Percentiles rank a stretch among this genome's conserved stretches.
These are phyloP conservation scores for Pseudozyma tsukubaensis DNA, from an alignment of 1,284 basidiomycete species.

Conservation along the genomic window DNA sequence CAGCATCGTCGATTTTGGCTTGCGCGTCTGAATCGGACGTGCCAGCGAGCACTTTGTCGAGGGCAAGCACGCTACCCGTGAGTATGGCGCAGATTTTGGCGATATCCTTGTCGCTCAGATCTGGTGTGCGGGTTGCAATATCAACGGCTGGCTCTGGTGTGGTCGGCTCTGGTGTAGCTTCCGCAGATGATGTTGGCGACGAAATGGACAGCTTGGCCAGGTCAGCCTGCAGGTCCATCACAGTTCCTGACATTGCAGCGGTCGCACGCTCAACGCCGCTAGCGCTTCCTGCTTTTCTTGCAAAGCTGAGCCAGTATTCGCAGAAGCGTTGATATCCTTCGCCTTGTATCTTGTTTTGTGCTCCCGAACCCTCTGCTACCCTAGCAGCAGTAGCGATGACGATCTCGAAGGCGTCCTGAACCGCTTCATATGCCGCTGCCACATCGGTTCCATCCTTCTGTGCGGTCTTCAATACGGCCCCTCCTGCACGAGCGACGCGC, in stretches of 20 bases:
- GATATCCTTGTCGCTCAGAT: slow-evolving; percentile 21
- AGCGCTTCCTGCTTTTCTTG: slow-evolving; percentile 35
- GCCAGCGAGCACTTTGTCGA: slow-evolving; percentile 36
- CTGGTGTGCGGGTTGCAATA: background rate
- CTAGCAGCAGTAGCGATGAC: slow-evolving; percentile 31
- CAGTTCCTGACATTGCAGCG: slow-evolving; percentile 18
- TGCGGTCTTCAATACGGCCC: slow-evolving; percentile 26
- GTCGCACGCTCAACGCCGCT: slow-evolving; percentile 38
- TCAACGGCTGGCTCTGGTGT: background rate
- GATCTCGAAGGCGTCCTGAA: slow-evolving; percentile 41
- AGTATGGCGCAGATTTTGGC: slow-evolving; percentile 26
- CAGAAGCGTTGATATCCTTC: slow-evolving; percentile 46
- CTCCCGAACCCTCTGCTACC: slow-evolving; percentile 12
- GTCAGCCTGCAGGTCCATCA: background rate
- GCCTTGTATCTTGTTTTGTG: slow-evolving; percentile 18
- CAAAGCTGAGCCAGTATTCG: slow-evolving; percentile 51
- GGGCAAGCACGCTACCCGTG: slow-evolving; percentile 32
- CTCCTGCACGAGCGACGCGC: slow-evolving; percentile 42
- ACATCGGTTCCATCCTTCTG: slow-evolving; percentile 24
- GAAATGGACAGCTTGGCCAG: background rate
- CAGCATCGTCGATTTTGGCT: slow-evolving; percentile 27
- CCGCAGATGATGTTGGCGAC: background rate
- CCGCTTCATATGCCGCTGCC: slow-evolving; percentile 21
- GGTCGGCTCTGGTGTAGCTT: background rate
- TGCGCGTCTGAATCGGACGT: slow-evolving; percentile 24